These are phyloP conservation scores for Symbiodinium pilosum DNA, from an alignment of 73 alveolate species.

Conservation along the genomic window DNA sequence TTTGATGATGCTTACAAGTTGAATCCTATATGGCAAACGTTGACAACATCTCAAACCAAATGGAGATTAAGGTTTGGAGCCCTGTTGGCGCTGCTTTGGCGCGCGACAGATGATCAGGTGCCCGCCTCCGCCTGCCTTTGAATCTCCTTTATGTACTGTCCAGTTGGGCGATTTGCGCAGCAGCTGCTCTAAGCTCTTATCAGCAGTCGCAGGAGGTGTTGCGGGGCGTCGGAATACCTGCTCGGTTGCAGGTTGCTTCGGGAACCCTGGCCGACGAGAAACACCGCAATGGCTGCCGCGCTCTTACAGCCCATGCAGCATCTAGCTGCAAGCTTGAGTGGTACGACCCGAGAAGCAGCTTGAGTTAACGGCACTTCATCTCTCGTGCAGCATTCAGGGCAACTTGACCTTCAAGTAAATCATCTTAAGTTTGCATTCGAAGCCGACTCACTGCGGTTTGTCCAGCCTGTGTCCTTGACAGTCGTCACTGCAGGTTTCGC, in stretches of 20 bases:
- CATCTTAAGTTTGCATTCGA: too few species aligned
- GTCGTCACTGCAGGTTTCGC: not conserved
- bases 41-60: too few species aligned
- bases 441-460: too few species aligned
- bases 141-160: not conserved
- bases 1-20: not conserved
- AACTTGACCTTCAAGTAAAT: too few species aligned
- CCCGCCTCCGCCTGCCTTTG: not conserved
- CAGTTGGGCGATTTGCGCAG: not conserved
- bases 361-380: too few species aligned
- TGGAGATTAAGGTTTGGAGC: constrained; percentile 40
- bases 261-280: not conserved
- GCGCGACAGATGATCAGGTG: constrained; percentile 69
- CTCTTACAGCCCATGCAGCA: too few species aligned
- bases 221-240: too few species aligned
- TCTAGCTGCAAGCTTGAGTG: too few species aligned
- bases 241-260: not conserved
- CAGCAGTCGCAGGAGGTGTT: too few species aligned
- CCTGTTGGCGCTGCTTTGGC: constrained; percentile 52
- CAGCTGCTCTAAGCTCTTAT: too few species aligned
- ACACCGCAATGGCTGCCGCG: not conserved
- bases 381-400: too few species aligned
- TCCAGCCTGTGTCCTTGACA: not conserved
- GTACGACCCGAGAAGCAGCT: too few species aligned
- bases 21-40: not conserved